Base-by-base conservation (phyloP, 768 basidiomycete genomes). In the Daedaleopsis sinensis region DNA sequence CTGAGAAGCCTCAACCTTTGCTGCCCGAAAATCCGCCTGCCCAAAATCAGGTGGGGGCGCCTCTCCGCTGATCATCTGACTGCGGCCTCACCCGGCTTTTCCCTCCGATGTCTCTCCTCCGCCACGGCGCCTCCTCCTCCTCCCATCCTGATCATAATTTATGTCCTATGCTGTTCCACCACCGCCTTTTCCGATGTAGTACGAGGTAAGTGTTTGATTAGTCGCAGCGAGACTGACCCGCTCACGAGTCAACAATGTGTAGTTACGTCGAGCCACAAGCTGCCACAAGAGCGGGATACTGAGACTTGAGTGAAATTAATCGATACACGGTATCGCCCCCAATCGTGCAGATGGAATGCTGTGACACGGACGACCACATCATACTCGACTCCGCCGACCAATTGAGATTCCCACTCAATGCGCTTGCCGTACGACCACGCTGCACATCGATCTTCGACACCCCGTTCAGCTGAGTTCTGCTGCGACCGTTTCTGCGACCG, bases 61-160 rank as follows among this genome's bases (percentile, higher is more conserved):
- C 55, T 64, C 1, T 7, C 36, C 15, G 32, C 57, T 36, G 55
- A 59, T 64, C 62, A 64, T 54, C 59, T 64, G 62, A 64, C 62
- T 23, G 37, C 57, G 53, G 61, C 18, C 35, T 15, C 52, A 24
- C 21, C 55, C 62, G 62, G 62, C 52, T 63, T 55, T 51, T 23
- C 37, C 62, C 57, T 62, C 61, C 61, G 61, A 49, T 10, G n/a
- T 21, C n/a, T 48, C 53, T 51, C 44, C n/a, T 13, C 16, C 19
- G 12, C 36, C 49, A 38, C 24, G n/a, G n/a, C n/a, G n/a, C n/a
- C n/a, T n/a, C n/a, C n/a, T n/a, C n/a, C n/a, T n/a, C n/a, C 52
- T 15, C 47, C 32, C 39, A 23, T 49, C 39, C 10, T 21, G 27
- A 19, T 27, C 27, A 32, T 32, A 3, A 32, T 3, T 32, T 7